Evolutionary conservation across 495 filamentous ascomycete species (phyloP), one percentile per base, ranked within the genome.

Genomic region (Podospora didyma): DNA sequence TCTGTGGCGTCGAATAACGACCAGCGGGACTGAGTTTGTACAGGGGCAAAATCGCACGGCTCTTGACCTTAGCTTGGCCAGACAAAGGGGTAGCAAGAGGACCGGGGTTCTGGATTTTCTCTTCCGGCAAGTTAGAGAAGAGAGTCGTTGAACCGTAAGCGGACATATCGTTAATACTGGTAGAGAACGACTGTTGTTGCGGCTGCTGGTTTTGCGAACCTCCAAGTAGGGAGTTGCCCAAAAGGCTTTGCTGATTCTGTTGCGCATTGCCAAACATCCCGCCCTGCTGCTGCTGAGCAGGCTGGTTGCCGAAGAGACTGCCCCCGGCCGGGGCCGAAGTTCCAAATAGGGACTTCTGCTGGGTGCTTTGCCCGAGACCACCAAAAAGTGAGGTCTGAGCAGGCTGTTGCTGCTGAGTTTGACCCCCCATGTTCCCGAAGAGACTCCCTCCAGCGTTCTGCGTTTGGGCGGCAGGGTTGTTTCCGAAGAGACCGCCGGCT

Each of bases 21-120:
- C 88, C 85, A 31, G 81, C 83, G 1, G 91, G 90, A 22, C 88
- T 94, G 58, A 97, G 83, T 69, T 90, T 94, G 73, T 95, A 92
- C 62, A 92, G 83, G 7, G 95, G 94, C 53, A 96, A 68, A 26
- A 88, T 84, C 6, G 90, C 86, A 55, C 80, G 85, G 68, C 89
- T 86, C 71, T 87, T 89, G 47, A 83, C 78, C 67, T 89, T 88
- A 12, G 59, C 62, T 52, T 80, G 85, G 56, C 82, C 85, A 21
- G 82, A 84, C n/a, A 96, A 81, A 0, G 94, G 92, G 1, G 91
- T 96, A 16, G 91, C 92, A 53, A 96, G 76, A 4, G 92, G 92
- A 34, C 92, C 92, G 1, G 88, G 85, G 56, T 87, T 86, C 35
- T 83, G 75, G 7, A 82, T 70, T 57, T 79, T 82, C 12, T 85